These are phyloP conservation scores for Rubus idaeus DNA, from an alignment of 306 rosid species.

Conservation along the genomic window DNA sequence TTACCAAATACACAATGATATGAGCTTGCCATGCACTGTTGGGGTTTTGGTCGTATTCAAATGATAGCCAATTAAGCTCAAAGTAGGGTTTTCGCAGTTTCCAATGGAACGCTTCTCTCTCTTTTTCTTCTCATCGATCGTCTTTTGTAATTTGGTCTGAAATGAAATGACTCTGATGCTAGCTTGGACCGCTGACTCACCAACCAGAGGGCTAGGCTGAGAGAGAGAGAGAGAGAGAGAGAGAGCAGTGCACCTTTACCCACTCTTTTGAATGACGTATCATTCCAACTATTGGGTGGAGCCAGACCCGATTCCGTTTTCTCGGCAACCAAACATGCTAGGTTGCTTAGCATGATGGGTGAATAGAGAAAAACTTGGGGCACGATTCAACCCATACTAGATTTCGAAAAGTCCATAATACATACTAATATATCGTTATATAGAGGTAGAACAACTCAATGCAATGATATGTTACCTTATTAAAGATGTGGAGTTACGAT, in stretches of 20 bases:
- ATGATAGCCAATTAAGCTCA: slow-evolving; percentile 27
- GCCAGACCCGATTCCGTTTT: background rate
- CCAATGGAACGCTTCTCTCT: slow-evolving; percentile 14
- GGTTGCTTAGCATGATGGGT: background rate
- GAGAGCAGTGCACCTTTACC: slow-evolving; percentile 19
- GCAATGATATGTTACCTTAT: too few relatives aligned
- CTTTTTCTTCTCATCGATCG: background rate
- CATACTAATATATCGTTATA: too few relatives aligned
- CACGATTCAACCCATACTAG: too few relatives aligned
- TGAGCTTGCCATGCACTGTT: slow-evolving; percentile 35
- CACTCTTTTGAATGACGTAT: slow-evolving; percentile 8
- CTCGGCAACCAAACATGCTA: background rate
- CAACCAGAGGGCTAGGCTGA: slow-evolving; percentile 11
- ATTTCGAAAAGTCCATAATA: too few relatives aligned
- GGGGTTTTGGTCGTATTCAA: slow-evolving; percentile 30
- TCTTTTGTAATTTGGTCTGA: slow-evolving; percentile 19
- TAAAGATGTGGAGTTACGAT: too few relatives aligned
- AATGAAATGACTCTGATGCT: slow-evolving; percentile 35
- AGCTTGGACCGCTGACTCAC: slow-evolving; percentile 37
- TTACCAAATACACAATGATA: slow-evolving; percentile 42
- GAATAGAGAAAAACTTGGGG: background rate
- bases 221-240: slow-evolving; percentile 4
- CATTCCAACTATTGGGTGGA: slow-evolving; percentile 14
- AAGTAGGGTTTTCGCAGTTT: slow-evolving; percentile 26
- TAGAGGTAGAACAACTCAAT: too few relatives aligned